Percentiles rank a stretch among this genome's conserved stretches.
phyloP scores from a whole-genome alignment of 139 green algal genomes.

The Penium margaritaceum region DNA sequence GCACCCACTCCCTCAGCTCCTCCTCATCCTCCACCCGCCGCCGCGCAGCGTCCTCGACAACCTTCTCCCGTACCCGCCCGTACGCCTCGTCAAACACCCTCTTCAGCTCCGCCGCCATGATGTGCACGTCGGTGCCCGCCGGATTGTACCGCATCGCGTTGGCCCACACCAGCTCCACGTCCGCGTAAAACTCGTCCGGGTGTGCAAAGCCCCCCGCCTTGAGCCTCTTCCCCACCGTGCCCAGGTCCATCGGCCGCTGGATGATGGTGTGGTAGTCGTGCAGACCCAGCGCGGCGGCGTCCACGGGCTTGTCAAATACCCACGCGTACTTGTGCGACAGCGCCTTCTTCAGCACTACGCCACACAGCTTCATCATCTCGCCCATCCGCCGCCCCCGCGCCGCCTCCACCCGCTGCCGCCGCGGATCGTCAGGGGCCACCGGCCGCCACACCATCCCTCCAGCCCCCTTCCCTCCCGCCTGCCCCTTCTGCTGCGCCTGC shows the following conservation, averaged over 20 bases:
- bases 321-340: conserved; percentile 66
- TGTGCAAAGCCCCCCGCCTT: conserved; percentile 54
- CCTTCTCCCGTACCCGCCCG: conserved; percentile 39
- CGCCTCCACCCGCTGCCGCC: conserved; percentile 17
- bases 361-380: conserved; percentile 34
- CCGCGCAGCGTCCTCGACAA: conserved; percentile 49
- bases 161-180: conserved; percentile 66
- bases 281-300: conserved; percentile 57
- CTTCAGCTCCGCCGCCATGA: conserved; percentile 65
- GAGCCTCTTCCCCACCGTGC: conserved; percentile 31
- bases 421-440: conserved; percentile 1
- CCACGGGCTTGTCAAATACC: conserved; percentile 75
- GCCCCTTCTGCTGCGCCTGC: conserved; percentile 3
- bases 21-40: conserved; percentile 50
- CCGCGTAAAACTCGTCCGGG: conserved; percentile 54
- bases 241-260: conserved; percentile 53
- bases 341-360: conserved; percentile 4
- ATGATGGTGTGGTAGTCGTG: conserved; percentile 68
- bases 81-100: conserved; percentile 63
- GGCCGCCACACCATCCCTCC: too few species aligned
- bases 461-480: too few species aligned
- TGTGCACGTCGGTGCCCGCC: conserved; percentile 65
- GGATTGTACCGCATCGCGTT: conserved; percentile 79
- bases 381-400: conserved; percentile 23
- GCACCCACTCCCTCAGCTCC: too few species aligned